Evolutionary conservation across 495 filamentous ascomycete species (phyloP).

Genomic region (Wilcoxina mikolae): DNA sequence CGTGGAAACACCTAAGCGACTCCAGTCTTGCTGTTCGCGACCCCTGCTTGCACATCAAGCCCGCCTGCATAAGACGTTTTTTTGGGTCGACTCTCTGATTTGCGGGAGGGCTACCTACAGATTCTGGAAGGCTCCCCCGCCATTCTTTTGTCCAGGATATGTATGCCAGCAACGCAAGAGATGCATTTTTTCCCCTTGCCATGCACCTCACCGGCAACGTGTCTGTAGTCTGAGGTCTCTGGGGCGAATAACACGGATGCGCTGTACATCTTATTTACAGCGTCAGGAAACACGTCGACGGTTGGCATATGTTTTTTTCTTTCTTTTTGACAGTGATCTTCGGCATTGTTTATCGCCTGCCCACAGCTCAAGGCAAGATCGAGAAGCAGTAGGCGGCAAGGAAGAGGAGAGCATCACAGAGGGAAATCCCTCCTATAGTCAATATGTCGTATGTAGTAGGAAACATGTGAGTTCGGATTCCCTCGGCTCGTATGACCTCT

Average conservation of each 20-base stretch:
- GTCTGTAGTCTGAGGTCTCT: neutral
- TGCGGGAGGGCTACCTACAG: neutral
- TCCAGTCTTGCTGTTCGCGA: neutral
- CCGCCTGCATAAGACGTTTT: neutral
- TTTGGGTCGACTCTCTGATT: neutral
- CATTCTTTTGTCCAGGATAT: neutral
- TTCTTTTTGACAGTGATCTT: too few species aligned
- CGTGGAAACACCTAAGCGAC: slow-evolving; percentile 1
- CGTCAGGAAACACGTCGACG: too few species aligned
- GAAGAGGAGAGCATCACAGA: too few species aligned
- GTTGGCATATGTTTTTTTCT: too few species aligned
- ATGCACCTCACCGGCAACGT: slow-evolving; percentile 3
- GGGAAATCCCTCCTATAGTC: too few species aligned
- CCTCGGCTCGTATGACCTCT: too few species aligned
- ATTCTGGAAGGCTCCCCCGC: neutral
- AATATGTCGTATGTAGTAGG: too few species aligned
- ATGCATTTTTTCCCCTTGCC: neutral
- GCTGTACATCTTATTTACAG: neutral
- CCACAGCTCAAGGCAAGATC: too few species aligned
- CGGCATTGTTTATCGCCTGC: too few species aligned
- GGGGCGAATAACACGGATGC: neutral
- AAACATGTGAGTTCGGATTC: too few species aligned
- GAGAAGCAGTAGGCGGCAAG: too few species aligned
- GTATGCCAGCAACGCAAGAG: neutral
- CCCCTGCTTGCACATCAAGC: slow-evolving; percentile 2